These are phyloP conservation scores for Chaetothyriales sp. DNA, from an alignment of 2,329 filamentous ascomycete species.

Conservation along the genomic window DNA sequence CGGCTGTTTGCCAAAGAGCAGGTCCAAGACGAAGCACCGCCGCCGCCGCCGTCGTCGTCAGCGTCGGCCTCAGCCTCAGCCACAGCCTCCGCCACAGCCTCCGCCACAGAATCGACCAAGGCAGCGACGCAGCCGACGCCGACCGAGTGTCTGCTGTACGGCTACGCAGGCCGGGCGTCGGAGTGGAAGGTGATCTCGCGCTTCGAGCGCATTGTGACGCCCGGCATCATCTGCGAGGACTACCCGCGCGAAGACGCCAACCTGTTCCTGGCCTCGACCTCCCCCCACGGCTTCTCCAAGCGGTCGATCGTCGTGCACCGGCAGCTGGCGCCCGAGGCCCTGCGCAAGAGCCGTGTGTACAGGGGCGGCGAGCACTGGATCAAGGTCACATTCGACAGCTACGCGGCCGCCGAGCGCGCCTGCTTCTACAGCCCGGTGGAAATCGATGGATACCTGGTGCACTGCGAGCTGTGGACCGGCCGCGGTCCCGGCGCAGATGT, in stretches of 20 bases:
- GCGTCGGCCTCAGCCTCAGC: conserved; percentile 11
- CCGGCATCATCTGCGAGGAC: conserved; percentile 71
- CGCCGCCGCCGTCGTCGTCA: neutral
- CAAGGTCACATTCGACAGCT: conserved; percentile 67
- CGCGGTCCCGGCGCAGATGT: conserved; percentile 51
- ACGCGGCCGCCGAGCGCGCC: conserved; percentile 56
- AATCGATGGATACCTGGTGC: conserved; percentile 56
- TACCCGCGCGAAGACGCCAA: conserved; percentile 75
- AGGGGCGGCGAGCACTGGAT: conserved; percentile 87
- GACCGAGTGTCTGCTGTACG: conserved; percentile 73
- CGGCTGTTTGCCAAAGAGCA: conserved; percentile 33
- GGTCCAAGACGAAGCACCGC: neutral
- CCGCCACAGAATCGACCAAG: conserved; percentile 9
- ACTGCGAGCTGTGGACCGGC: conserved; percentile 56
- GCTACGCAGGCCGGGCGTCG: conserved; percentile 54
- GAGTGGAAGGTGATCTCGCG: conserved; percentile 78
- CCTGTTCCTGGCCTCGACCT: conserved; percentile 55
- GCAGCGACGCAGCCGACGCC: conserved; percentile 29
- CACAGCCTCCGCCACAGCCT: conserved; percentile 2
- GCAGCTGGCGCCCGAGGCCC: conserved; percentile 56
- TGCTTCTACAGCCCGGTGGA: conserved; percentile 57
- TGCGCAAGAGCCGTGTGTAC: conserved; percentile 65
- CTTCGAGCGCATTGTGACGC: conserved; percentile 60
- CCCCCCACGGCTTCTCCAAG: conserved; percentile 11
- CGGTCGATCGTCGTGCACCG: conserved; percentile 43